Evolutionary conservation across 139 green algal species (phyloP).

Genomic region (Spirogloea muscicola): DNA sequence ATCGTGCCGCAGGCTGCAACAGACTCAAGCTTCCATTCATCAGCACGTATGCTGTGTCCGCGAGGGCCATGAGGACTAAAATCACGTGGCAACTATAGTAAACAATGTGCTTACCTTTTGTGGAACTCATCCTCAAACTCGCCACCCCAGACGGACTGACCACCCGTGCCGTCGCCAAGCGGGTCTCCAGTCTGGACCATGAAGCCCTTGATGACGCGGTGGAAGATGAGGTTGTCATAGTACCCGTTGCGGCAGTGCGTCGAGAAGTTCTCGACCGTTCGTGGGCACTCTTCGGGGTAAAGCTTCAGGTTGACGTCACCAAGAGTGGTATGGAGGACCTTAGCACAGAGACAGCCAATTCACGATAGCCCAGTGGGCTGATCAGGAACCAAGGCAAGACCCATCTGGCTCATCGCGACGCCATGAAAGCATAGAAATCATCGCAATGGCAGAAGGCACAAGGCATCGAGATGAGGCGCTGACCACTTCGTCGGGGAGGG

Average conservation of each 20-base stretch:
- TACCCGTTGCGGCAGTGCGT: constrained; percentile 88
- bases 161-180: constrained; percentile 89
- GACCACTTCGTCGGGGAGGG: constrained; percentile 21
- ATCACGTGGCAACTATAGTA: no score
- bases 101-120: constrained; percentile 48
- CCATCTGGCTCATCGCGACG: no score
- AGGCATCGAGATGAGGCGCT: not conserved
- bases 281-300: constrained; percentile 90
- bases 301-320: constrained; percentile 80
- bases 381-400: no score
- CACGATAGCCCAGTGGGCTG: no score
- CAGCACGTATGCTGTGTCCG: no score
- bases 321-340: constrained; percentile 78
- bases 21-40: no score
- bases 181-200: constrained; percentile 87
- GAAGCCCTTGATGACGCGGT: constrained; percentile 98
- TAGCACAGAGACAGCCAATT: no score
- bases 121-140: constrained; percentile 98
- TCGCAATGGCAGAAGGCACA: no score
- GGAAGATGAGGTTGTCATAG: constrained; percentile 90
- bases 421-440: no score
- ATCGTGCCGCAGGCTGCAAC: constrained; percentile 77
- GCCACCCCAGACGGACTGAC: constrained; percentile 91
- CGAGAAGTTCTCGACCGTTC: constrained; percentile 97
- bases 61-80: no score